phyloP scores from a whole-genome alignment of 805 yeast genomes.

The Teunomyces stri region DNA sequence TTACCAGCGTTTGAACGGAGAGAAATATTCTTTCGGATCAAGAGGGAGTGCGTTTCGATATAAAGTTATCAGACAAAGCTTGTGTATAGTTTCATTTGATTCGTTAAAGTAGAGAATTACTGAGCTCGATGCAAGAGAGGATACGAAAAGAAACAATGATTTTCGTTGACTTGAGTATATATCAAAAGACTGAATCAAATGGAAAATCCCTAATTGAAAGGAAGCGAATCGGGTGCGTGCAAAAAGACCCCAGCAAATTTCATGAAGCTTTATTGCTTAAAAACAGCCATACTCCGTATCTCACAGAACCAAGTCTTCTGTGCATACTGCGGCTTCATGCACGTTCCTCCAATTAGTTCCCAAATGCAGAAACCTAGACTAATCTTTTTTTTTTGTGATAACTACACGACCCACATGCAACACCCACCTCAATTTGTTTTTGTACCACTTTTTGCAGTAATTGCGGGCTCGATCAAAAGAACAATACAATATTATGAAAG shows the following conservation, averaged over 20 bases:
- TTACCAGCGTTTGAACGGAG: neutral
- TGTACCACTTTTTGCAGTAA: conserved; percentile 7
- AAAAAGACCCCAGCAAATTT: neutral
- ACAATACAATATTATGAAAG: neutral
- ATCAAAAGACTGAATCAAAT: no score
- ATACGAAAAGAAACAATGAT: no score
- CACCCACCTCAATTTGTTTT: neutral
- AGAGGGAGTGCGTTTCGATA: neutral
- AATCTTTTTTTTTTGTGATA: neutral
- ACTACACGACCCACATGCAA: neutral
- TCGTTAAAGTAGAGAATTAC: no score
- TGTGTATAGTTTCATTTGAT: neutral
- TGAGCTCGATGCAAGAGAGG: no score
- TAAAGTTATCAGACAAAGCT: neutral
- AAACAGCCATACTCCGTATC: neutral
- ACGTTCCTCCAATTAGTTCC: neutral
- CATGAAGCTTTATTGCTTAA: neutral
- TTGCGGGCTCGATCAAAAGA: conserved; percentile 1
- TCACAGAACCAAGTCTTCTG: neutral
- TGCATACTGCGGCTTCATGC: neutral
- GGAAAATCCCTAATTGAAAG: neutral
- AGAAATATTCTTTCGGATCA: neutral
- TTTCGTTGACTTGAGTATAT: no score
- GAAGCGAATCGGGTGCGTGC: neutral
- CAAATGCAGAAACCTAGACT: neutral